Conservation (phyloP, 371 early-diverging fungal species). For the Coemansia sp. region DNA sequence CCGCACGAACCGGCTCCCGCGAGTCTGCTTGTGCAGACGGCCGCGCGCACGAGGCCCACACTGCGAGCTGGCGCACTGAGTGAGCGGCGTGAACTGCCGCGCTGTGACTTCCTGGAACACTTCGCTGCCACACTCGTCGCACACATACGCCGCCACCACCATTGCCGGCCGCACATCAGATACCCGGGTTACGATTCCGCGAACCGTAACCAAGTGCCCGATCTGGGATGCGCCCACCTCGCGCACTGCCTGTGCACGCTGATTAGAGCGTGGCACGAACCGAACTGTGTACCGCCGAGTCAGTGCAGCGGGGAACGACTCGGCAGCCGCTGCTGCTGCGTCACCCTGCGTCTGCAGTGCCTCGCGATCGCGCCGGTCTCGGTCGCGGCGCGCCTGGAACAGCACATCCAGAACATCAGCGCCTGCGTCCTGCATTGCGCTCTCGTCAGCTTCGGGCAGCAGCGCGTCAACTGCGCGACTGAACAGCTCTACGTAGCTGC, state of each 20-base stretch:
- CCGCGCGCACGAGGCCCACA: constrained; percentile 86
- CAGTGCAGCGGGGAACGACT: constrained; percentile 50
- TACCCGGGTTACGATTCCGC: constrained; percentile 98
- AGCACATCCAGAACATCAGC: constrained; percentile 88
- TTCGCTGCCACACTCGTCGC: constrained; percentile 85
- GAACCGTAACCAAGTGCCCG: constrained; percentile 85
- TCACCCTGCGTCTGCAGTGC: constrained; percentile 19
- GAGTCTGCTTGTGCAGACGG: constrained; percentile 90
- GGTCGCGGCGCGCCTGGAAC: constrained; percentile 77
- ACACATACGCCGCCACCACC: constrained; percentile 88
- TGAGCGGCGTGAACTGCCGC: constrained; percentile 98
- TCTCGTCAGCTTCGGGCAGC: constrained; percentile 62
- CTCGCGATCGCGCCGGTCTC: constrained; percentile 58
- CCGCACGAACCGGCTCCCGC: constrained; percentile 90
- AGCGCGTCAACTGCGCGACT: constrained; percentile 71
- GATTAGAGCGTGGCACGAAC: constrained; percentile 30
- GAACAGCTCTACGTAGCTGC: constrained; percentile 80
- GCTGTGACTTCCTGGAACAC: constrained; percentile 90
- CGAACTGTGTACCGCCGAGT: constrained; percentile 39
- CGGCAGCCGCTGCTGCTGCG: constrained; percentile 30
- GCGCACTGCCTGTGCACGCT: constrained; percentile 67
- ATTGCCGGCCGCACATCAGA: constrained; percentile 99
- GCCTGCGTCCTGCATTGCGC: constrained; percentile 61
- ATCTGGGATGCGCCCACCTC: constrained; percentile 85
- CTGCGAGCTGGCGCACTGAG: constrained; percentile 83